Evolutionary conservation across 2,329 filamentous ascomycete genomes (phyloP).

Genomic region (Fusarium tuaranense): DNA sequence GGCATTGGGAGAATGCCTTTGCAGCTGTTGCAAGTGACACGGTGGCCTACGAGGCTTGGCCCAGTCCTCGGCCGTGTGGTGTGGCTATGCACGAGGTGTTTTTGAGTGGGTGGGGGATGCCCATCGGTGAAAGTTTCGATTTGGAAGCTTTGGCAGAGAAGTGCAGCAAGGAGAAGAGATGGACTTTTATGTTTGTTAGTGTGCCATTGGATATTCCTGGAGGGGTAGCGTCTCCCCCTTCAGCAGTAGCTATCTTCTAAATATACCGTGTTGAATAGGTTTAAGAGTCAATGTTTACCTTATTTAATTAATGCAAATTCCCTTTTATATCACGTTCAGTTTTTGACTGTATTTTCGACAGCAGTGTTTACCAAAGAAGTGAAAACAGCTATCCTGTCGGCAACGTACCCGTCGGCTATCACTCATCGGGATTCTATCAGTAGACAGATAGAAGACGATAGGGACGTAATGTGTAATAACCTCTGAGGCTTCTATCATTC

Average conservation of each 20-base stretch:
- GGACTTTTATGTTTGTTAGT: neutral
- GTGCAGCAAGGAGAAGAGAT: neutral
- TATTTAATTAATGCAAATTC: neutral
- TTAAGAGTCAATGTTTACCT: neutral
- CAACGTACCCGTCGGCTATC: too few species aligned
- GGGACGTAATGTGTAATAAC: too few species aligned
- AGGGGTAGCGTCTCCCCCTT: neutral
- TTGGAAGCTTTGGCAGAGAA: neutral
- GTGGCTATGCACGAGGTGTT: neutral
- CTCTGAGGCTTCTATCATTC: too few species aligned
- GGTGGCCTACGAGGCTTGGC: neutral
- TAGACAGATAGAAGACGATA: too few species aligned
- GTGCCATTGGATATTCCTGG: neutral
- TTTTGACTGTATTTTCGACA: neutral
- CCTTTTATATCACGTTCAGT: neutral
- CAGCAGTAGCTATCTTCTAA: neutral
- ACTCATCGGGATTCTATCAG: too few species aligned
- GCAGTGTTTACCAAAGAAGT: neutral
- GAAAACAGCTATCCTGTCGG: too few species aligned
- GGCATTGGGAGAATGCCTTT: neutral
- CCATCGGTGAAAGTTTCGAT: neutral
- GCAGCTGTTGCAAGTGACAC: neutral
- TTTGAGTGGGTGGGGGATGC: neutral
- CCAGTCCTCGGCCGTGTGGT: neutral
- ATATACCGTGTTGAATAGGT: neutral